Percentiles rank a stretch among this genome's conserved stretches.
phyloP scores from a whole-genome alignment of 371 early-diverging fungal species.

The Mortierella sp. region DNA sequence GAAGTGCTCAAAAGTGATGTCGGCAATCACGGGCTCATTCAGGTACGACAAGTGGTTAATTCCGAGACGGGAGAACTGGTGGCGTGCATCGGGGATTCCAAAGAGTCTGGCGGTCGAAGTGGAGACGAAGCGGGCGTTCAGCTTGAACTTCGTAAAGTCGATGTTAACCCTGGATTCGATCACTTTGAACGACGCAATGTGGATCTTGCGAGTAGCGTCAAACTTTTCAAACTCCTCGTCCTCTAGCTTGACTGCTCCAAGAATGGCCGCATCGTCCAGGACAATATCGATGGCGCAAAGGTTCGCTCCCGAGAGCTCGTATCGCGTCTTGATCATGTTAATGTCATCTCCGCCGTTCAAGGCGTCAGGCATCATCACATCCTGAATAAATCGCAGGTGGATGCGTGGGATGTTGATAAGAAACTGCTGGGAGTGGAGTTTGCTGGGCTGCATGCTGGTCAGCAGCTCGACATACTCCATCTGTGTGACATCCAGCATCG shows the following conservation, averaged over 20 bases:
- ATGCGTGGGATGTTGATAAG: conserved; percentile 72
- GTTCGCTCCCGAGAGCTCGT: conserved; percentile 73
- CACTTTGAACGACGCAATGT: conserved; percentile 64
- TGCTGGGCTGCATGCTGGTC: conserved; percentile 61
- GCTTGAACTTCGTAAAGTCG: conserved; percentile 59
- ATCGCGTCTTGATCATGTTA: conserved; percentile 69
- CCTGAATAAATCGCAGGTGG: conserved; percentile 82
- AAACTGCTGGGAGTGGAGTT: conserved; percentile 70
- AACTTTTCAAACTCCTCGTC: conserved; percentile 72
- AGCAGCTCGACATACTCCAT: conserved; percentile 76
- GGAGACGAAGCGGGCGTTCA: conserved; percentile 72
- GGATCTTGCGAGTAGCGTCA: conserved; percentile 60
- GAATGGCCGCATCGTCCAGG: conserved; percentile 67
- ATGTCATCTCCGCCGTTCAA: conserved; percentile 67
- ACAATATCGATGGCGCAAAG: conserved; percentile 79
- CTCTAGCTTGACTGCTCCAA: conserved; percentile 72
- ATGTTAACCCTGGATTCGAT: conserved; percentile 72
- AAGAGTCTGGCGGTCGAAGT: conserved; percentile 61
- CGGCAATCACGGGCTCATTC: conserved; percentile 76
- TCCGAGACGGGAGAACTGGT: conserved; percentile 59
- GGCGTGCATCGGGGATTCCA: conserved; percentile 74
- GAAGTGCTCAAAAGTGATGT: conserved; percentile 66
- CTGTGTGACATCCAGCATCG: conserved; percentile 79
- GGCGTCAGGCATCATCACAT: conserved; percentile 81
- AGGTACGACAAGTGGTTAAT: conserved; percentile 55